Conservation (phyloP, 2,329 filamentous ascomycete species). For the Rhynchosporium secalis region DNA sequence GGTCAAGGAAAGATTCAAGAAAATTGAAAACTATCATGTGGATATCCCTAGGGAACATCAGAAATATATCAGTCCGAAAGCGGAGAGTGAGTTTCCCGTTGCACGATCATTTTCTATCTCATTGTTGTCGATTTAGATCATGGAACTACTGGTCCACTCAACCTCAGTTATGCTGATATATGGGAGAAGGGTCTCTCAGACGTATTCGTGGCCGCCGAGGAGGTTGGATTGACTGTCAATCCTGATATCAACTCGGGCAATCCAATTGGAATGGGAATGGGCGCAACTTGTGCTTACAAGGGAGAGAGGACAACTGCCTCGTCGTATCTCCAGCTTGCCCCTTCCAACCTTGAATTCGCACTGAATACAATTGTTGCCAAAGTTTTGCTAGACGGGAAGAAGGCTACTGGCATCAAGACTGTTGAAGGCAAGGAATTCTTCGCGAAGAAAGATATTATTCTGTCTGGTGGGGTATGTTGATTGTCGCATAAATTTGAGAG, state of each 20-base stretch:
- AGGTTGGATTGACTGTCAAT: constrained; percentile 51
- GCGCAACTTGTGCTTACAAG: constrained; percentile 50
- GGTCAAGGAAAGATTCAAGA: constrained; percentile 51
- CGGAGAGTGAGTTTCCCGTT: constrained; percentile 26
- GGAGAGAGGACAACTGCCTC: constrained; percentile 52
- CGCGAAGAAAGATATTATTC: constrained; percentile 46
- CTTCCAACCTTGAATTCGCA: constrained; percentile 54
- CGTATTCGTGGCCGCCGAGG: constrained; percentile 49
- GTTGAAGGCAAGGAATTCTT: constrained; percentile 42
- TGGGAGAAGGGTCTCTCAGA: constrained; percentile 51
- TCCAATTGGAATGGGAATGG: constrained; percentile 54
- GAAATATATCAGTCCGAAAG: constrained; percentile 50
- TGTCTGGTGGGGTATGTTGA: constrained; percentile 45
- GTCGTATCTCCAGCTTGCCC: constrained; percentile 48
- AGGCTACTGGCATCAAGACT: constrained; percentile 47
- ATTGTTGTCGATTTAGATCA: constrained; percentile 43
- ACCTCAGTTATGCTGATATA: constrained; percentile 49
- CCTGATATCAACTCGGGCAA: constrained; percentile 59
- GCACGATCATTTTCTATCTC: background rate
- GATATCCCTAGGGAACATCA: constrained; percentile 42
- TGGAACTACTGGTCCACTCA: constrained; percentile 49
- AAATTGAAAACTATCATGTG: constrained; percentile 54
- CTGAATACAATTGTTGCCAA: constrained; percentile 50
- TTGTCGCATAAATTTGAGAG: background rate
- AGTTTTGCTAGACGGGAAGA: constrained; percentile 49